A percentile compares a stretch with the other conserved stretches of the same genome.
These are phyloP conservation scores for Ophiostoma ulmi DNA, from an alignment of 2,329 filamentous ascomycete species.

Conservation along the genomic window DNA sequence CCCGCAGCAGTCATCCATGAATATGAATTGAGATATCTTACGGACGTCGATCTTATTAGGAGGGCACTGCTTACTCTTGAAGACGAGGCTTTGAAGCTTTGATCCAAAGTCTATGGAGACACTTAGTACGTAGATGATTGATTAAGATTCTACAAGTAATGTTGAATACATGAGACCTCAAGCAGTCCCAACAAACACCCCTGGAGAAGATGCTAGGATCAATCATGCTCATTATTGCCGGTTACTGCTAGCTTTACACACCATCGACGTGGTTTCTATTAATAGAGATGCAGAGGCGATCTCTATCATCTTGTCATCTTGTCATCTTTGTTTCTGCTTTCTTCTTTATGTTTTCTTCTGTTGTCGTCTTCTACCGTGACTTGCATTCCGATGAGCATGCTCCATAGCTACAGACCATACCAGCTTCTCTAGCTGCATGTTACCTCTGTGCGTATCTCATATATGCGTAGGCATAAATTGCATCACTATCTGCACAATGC, in stretches of 20 bases:
- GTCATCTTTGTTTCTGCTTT: neutral
- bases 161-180: too few relatives aligned
- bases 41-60: too few relatives aligned
- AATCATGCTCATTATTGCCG: neutral
- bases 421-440: neutral
- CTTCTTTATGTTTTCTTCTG: neutral
- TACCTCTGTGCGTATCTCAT: neutral
- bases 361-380: neutral
- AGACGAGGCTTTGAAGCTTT: neutral
- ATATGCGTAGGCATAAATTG: too few relatives aligned
- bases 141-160: too few relatives aligned
- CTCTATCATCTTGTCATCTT: neutral
- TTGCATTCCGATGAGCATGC: neutral
- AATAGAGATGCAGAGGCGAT: neutral
- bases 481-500: neutral
- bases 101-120: neutral
- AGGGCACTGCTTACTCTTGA: too few relatives aligned
- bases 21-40: too few relatives aligned
- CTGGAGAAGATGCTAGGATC: slow-evolving; percentile 1
- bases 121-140: too few relatives aligned
- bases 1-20: too few relatives aligned
- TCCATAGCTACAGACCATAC: neutral
- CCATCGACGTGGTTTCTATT: neutral
- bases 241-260: neutral
- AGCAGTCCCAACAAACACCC: neutral